Evolutionary conservation across 768 basidiomycete genomes (phyloP).

Genomic region (Leccinum truebloodii): DNA sequence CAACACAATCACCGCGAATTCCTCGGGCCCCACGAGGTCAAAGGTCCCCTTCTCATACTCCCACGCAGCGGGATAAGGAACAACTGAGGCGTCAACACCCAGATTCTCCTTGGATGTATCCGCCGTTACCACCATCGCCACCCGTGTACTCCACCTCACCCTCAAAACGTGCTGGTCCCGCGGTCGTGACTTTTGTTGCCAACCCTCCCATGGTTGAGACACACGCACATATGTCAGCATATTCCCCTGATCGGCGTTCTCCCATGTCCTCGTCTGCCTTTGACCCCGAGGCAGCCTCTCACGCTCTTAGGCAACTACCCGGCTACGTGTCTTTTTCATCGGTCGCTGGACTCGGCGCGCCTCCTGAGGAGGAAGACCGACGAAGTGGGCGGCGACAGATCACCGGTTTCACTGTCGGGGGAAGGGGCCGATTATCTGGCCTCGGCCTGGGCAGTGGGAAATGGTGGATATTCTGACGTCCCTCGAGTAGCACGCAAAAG

Average conservation of each 20-base stretch:
- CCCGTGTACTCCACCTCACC: slow-evolving; percentile 33
- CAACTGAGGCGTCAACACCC: slow-evolving; percentile 12
- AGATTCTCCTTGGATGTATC: slow-evolving; percentile 30
- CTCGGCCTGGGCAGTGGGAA: slow-evolving; percentile 33
- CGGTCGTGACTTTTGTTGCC: slow-evolving; percentile 26
- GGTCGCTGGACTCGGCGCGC: slow-evolving; percentile 66
- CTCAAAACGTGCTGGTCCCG: slow-evolving; percentile 22
- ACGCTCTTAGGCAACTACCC: slow-evolving; percentile 52
- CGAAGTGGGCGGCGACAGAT: slow-evolving; percentile 25
- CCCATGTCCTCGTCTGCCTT: slow-evolving; percentile 42
- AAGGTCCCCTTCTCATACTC: slow-evolving; percentile 25
- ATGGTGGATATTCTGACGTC: slow-evolving; percentile 32
- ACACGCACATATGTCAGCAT: slow-evolving; percentile 11
- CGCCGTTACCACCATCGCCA: slow-evolving; percentile 34
- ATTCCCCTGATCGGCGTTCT: slow-evolving; percentile 16
- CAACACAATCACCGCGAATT: slow-evolving; percentile 15
- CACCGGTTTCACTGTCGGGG: slow-evolving; percentile 17
- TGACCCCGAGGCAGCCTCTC: slow-evolving; percentile 63
- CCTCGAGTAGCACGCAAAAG: background rate
- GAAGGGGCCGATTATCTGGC: slow-evolving; percentile 21
- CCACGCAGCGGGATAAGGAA: slow-evolving; percentile 19
- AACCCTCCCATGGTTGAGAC: slow-evolving; percentile 18
- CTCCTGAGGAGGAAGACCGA: slow-evolving; percentile 48
- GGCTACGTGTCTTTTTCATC: slow-evolving; percentile 71
- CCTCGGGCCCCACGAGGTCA: slow-evolving; percentile 17